Evolutionary conservation across 345 rosid genomes (phyloP), one percentile per base, ranked within the genome.

Genomic region (Theobroma cacao): DNA sequence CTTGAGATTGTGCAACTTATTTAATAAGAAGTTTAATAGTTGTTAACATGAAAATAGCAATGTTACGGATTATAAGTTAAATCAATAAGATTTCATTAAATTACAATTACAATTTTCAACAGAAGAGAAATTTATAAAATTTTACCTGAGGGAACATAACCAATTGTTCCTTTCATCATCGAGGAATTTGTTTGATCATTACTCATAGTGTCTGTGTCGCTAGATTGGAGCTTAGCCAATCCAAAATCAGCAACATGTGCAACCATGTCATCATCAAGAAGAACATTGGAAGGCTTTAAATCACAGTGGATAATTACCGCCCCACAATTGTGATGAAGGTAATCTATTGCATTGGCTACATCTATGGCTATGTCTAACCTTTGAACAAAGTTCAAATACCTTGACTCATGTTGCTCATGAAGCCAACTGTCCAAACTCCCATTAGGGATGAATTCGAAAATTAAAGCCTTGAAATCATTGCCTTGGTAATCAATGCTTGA

Each of bases 301-400:
- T 84, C 84, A 65, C 86, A 84, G 38, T 78, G 86, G 8, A 75
- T 66, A 0, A 84, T 74, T 0, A 43, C 41, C 0, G 75, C 68
- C 4, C 63, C 61, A 13, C 80, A 38, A 4, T 72, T 52, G 34
- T 59, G 76, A 43, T 79, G 84, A 17, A 84, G 81, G 65, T 81
- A 79, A 45, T 81, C 81, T 33, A 79, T 2, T 2, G 68, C 68
- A 0, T 64, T 63, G 11, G 82, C 82, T 1, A 84, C 52, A 13
- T 84, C 82, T 0, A 74, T 9, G 4, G 65, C 76, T 1, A 55
- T 36, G 6, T 26, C 28, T 5, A 73, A n/a, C 50, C 76, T 73
- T 61, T 73, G 76, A 30, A 26, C 14, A 2, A 73, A 10, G 50
- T 22, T 73, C 22, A 73, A 36, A 34, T 10, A 24, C 15, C 62